phyloP scores from a whole-genome alignment of 192 early-diverging fungal species.

The Linnemannia zychae region DNA sequence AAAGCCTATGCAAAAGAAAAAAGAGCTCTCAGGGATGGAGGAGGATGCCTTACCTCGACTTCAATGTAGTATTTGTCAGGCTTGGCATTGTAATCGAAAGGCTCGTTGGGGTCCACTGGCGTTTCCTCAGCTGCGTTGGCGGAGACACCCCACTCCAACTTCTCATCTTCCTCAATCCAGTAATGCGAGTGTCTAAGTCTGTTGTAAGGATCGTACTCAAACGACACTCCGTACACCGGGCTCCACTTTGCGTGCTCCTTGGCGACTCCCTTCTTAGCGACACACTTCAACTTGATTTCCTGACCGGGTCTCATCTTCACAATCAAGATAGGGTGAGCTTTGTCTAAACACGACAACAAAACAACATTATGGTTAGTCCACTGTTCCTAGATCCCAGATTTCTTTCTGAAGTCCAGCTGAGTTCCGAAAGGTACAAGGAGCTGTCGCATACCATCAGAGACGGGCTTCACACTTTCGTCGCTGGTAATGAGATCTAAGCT shows the following conservation, averaged over 20 bases:
- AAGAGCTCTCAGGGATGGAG: not conserved
- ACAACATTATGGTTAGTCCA: not conserved
- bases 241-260: conserved; percentile 99
- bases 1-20: not conserved
- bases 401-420: too few relatives aligned
- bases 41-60: conserved; percentile 66
- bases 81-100: conserved; percentile 86
- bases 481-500: conserved; percentile 84
- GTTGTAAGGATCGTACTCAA: conserved; percentile 99
- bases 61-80: conserved; percentile 84
- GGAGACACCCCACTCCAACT: conserved; percentile 84
- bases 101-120: conserved; percentile 61
- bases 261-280: conserved; percentile 97
- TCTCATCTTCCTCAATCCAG: conserved; percentile 91
- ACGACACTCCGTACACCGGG: conserved; percentile 88
- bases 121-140: conserved; percentile 74
- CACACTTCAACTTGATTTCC: conserved; percentile 89
- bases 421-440: conserved; percentile 12
- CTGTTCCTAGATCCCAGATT: too few relatives aligned
- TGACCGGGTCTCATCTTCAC: conserved; percentile 93
- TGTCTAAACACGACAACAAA: conserved; percentile 15
- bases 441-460: conserved; percentile 63
- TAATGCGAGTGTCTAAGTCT: conserved; percentile 89
- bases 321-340: conserved; percentile 72
- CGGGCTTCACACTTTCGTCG: conserved; percentile 78